Evolutionary conservation across 2,329 filamentous ascomycete genomes (phyloP).

Genomic region (Remersonia thermophila): DNA sequence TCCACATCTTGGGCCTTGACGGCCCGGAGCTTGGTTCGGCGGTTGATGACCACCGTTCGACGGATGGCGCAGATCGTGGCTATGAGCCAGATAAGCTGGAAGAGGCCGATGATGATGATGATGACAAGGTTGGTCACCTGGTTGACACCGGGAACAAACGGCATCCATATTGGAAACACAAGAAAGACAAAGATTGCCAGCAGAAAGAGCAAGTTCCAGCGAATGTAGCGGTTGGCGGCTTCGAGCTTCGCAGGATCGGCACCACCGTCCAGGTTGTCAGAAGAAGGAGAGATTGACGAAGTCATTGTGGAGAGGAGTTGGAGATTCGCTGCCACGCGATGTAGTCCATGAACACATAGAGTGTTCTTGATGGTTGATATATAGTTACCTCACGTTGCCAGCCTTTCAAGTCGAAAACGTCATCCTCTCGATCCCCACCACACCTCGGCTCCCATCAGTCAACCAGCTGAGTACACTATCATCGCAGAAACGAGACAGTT

Average conservation of each 20-base stretch:
- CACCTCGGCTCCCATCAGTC: too few species aligned
- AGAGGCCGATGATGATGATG: conserved; percentile 6
- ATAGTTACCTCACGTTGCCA: too few species aligned
- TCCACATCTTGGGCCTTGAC: conserved; percentile 8
- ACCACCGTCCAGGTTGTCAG: conserved; percentile 1
- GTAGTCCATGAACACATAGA: too few species aligned
- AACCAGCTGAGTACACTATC: too few species aligned
- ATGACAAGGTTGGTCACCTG: conserved; percentile 8
- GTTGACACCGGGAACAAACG: conserved; percentile 7
- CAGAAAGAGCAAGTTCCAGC: conserved; percentile 7
- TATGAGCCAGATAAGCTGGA: conserved; percentile 8
- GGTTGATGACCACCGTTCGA: conserved; percentile 7
- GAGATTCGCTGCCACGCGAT: too few species aligned
- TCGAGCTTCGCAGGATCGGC: conserved; percentile 5
- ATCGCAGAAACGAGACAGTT: too few species aligned
- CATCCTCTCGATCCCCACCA: too few species aligned
- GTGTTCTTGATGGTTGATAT: too few species aligned
- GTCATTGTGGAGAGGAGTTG: too few species aligned
- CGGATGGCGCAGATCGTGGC: conserved; percentile 8
- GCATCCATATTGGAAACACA: conserved; percentile 9
- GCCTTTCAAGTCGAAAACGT: too few species aligned
- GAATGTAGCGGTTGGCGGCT: conserved; percentile 6
- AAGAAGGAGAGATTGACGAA: too few species aligned
- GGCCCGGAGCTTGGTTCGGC: conserved; percentile 3
- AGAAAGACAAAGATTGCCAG: conserved; percentile 5